Evolutionary conservation across 805 yeast species (phyloP).

Genomic region (Saccharomycopsis malanga): DNA sequence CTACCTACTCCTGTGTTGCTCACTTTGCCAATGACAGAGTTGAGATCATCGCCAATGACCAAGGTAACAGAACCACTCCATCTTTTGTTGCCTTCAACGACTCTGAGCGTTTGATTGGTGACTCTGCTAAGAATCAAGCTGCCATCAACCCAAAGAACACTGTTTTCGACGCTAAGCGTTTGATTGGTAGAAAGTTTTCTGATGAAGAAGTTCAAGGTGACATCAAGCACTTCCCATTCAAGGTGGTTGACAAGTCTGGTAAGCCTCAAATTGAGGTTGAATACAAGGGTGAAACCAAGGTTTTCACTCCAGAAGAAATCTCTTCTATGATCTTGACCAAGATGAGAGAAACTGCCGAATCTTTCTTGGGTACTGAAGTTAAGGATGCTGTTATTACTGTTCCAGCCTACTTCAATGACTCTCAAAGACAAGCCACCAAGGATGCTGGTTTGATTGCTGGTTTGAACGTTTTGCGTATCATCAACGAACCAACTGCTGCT

Average conservation of each 20-base stretch:
- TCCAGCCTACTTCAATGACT: slow-evolving; percentile 85
- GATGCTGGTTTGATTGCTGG: slow-evolving; percentile 88
- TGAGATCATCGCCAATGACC: too few relatives aligned
- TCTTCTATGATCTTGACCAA: slow-evolving; percentile 87
- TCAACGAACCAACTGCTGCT: slow-evolving; percentile 92
- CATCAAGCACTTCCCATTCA: too few relatives aligned
- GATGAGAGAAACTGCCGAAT: slow-evolving; percentile 83
- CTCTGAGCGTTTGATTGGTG: slow-evolving; percentile 90
- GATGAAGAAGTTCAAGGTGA: slow-evolving; percentile 72
- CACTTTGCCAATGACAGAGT: slow-evolving; percentile 88
- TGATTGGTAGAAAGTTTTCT: slow-evolving; percentile 86
- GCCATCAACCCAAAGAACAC: slow-evolving; percentile 91
- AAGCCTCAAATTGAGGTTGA: slow-evolving; percentile 84
- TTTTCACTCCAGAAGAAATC: slow-evolving; percentile 90
- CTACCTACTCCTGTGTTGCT: too few relatives aligned
- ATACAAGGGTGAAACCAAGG: slow-evolving; percentile 77
- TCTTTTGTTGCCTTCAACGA: slow-evolving; percentile 94
- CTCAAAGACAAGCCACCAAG: slow-evolving; percentile 84
- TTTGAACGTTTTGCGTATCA: slow-evolving; percentile 74
- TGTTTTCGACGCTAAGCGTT: too few relatives aligned
- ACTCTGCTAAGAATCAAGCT: slow-evolving; percentile 96
- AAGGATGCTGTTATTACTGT: slow-evolving; percentile 82
- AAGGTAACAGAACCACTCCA: slow-evolving; percentile 97
- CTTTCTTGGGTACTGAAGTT: slow-evolving; percentile 70
- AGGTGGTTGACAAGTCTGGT: slow-evolving; percentile 66